phyloP scores from a whole-genome alignment of 1,139 yeast genomes.

The Pichia sp. region DNA sequence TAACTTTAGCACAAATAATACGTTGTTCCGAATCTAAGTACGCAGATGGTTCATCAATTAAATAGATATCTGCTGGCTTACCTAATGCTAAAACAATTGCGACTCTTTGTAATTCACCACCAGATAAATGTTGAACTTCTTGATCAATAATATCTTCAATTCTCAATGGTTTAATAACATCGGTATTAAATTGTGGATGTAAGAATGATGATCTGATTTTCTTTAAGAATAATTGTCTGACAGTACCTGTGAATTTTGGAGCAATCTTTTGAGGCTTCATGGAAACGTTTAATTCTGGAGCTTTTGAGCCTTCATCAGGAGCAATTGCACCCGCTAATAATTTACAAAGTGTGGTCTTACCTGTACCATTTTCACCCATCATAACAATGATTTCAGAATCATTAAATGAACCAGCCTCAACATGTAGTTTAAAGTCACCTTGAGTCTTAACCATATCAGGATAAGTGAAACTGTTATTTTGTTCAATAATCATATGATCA shows the following conservation, averaged over 20 bases:
- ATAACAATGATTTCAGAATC: conserved; percentile 95
- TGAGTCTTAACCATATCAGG: conserved; percentile 84
- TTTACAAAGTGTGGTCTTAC: conserved; percentile 95
- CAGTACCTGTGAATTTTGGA: conserved; percentile 97
- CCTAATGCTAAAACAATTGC: conserved; percentile 95
- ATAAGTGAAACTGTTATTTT: conserved; percentile 68
- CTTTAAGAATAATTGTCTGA: conserved; percentile 92
- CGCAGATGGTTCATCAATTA: conserved; percentile 98
- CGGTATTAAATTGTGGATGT: conserved; percentile 97
- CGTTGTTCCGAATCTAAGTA: conserved; percentile 99
- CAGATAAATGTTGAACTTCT: conserved; percentile 94
- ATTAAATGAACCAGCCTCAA: conserved; percentile 84
- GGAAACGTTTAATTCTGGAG: conserved; percentile 85
- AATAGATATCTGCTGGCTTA: conserved; percentile 89
- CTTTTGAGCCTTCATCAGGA: conserved; percentile 67
- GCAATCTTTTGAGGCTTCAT: conserved; percentile 99
- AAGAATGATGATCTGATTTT: conserved; percentile 91
- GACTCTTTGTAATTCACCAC: conserved; percentile 99
- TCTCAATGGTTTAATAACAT: conserved; percentile 90
- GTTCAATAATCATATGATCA: conserved; percentile 70
- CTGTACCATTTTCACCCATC: conserved; percentile 99
- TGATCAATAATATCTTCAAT: conserved; percentile 94
- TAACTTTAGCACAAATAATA: conserved; percentile 96
- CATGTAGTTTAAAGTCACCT: conserved; percentile 85
- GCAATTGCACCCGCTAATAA: conserved; percentile 86